A percentile compares a stretch with the other conserved stretches of the same genome.
Conservation (phyloP, 2,329 filamentous ascomycete species). For the Fusarium fujikuroi region DNA sequence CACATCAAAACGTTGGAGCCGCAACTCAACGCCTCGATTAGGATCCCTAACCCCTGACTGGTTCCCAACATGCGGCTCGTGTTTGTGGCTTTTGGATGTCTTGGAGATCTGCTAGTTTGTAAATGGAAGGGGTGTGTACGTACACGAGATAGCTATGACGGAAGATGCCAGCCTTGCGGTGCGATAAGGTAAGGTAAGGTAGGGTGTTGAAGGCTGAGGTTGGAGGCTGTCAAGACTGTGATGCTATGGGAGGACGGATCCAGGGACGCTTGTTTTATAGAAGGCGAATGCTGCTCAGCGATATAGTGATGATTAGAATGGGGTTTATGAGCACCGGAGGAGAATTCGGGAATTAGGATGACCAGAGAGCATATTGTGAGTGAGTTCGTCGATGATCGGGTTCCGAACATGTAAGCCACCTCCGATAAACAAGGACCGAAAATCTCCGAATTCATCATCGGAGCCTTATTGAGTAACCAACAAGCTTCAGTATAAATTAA, state of each 20-base stretch:
- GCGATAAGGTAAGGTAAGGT: neutral
- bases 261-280: neutral
- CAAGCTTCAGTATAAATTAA: neutral
- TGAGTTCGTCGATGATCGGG: conserved; percentile 18
- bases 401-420: conserved; percentile 26
- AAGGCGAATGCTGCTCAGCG: neutral
- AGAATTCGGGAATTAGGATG: neutral
- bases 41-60: conserved; percentile 29
- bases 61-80: conserved; percentile 40
- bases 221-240: conserved; percentile 2
- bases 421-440: neutral
- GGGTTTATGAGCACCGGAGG: neutral
- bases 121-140: conserved; percentile 12
- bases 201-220: neutral
- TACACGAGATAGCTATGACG: neutral
- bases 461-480: neutral
- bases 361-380: neutral
- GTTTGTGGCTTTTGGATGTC: conserved; percentile 32
- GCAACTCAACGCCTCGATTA: conserved; percentile 27
- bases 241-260: neutral
- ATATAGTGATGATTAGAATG: neutral
- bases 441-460: neutral
- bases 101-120: conserved; percentile 18
- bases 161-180: conserved; percentile 17
- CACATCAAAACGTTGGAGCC: conserved; percentile 28